phyloP scores from a whole-genome alignment of 78 protist species.

The Dictyostelium capitatum region DNA sequence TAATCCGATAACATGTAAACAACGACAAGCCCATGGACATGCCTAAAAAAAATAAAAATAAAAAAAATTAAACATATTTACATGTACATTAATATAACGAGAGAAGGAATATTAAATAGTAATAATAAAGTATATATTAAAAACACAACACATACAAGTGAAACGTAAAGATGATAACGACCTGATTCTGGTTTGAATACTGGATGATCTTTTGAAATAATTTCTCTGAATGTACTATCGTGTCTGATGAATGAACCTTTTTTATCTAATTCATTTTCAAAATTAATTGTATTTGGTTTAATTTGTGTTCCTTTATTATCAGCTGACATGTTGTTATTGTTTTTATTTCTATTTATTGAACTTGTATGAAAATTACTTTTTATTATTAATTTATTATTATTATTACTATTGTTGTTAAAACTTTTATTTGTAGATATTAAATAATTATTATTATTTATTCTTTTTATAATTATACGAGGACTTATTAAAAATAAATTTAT shows the following conservation, averaged over 20 bases:
- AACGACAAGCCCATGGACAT: constrained; percentile 13
- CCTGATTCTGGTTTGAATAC: constrained; percentile 38
- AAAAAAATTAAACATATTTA: not conserved
- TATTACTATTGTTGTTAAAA: no score
- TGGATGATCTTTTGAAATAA: not conserved
- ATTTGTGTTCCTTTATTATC: not conserved
- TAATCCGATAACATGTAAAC: not conserved
- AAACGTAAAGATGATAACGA: constrained; percentile 18
- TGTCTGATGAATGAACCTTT: constrained; percentile 29
- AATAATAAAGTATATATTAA: not conserved
- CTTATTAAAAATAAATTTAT: no score
- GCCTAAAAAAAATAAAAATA: not conserved
- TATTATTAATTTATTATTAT: no score
- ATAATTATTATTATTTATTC: no score
- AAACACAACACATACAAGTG: not conserved
- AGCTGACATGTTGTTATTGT: no score
- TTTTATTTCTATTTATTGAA: no score
- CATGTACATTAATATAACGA: no score
- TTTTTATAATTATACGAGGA: no score
- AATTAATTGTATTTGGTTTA: constrained; percentile 13
- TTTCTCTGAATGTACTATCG: not conserved
- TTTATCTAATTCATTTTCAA: constrained; percentile 23
- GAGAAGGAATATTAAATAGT: no score
- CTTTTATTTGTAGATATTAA: no score
- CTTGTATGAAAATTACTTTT: no score